Percentiles rank a stretch among this genome's conserved stretches.
Conservation (phyloP, 176 grass and related monocot genomes). For the Oryza longistaminata region DNA sequence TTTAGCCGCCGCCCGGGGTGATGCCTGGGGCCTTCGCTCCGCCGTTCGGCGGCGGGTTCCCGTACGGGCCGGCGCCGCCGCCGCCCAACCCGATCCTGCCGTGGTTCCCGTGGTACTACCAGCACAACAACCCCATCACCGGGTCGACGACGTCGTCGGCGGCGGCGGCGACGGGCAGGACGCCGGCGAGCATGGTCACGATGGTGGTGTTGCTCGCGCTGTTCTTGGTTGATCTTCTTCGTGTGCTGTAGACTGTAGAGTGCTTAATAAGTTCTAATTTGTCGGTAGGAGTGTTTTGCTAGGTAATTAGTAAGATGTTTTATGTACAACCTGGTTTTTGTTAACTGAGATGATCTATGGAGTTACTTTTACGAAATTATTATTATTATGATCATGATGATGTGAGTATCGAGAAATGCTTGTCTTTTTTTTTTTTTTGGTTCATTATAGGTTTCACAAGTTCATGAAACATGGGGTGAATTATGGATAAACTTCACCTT, state of each 20-base stretch:
- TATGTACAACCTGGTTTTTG: not conserved
- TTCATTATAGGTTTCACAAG: not conserved
- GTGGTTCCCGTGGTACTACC: slow-evolving; percentile 73
- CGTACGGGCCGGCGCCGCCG: slow-evolving; percentile 41
- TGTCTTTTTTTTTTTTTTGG: no score
- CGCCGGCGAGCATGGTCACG: not conserved
- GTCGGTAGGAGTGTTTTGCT: not conserved
- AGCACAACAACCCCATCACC: slow-evolving; percentile 47
- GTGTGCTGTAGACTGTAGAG: slow-evolving; percentile 24
- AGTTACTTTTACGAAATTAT: not conserved
- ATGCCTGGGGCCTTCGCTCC: slow-evolving; percentile 43
- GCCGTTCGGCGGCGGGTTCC: slow-evolving; percentile 11
- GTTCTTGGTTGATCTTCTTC: slow-evolving; percentile 9
- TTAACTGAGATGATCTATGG: not conserved
- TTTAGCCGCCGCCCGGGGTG: slow-evolving; percentile 41
- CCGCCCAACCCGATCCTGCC: slow-evolving; percentile 62
- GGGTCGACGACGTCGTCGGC: slow-evolving; percentile 26
- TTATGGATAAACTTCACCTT: not conserved
- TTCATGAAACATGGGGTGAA: not conserved
- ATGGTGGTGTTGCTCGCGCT: not conserved
- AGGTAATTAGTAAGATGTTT: not conserved
- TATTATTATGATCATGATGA: not conserved
- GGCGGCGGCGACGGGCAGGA: not conserved
- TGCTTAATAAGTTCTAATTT: not conserved
- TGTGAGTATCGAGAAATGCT: not conserved